Percentiles rank a stretch among this genome's conserved stretches.
Evolutionary conservation across 2,329 filamentous ascomycete species (phyloP).

Genomic region (Pyrenophora tritici-repentis): DNA sequence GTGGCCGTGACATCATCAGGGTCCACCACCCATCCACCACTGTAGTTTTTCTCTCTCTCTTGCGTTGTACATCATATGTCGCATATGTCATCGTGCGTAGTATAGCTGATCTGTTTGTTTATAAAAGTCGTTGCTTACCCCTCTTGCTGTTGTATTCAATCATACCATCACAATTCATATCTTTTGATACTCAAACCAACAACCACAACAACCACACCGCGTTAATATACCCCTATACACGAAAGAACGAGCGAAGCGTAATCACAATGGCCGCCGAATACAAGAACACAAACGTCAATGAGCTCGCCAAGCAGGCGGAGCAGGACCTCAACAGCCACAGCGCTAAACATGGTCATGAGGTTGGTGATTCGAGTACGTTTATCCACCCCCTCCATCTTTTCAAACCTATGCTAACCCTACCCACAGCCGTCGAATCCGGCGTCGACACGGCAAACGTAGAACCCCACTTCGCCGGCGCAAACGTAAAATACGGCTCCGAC

Average conservation of each 20-base stretch:
- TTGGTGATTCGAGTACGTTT: constrained; percentile 48
- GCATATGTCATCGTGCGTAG: too few relatives aligned
- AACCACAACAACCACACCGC: not conserved
- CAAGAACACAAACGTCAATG: constrained; percentile 49
- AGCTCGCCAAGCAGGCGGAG: constrained; percentile 55
- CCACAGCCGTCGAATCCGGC: constrained; percentile 54
- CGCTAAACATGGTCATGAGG: constrained; percentile 46
- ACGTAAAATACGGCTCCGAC: constrained; percentile 51
- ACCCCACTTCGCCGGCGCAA: constrained; percentile 52
- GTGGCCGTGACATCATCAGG: constrained; percentile 27
- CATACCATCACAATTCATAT: too few relatives aligned
- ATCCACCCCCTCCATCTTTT: not conserved
- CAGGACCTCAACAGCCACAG: constrained; percentile 53
- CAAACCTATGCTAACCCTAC: not conserved
- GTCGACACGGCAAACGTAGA: constrained; percentile 49
- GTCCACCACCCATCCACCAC: constrained; percentile 8
- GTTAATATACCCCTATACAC: not conserved
- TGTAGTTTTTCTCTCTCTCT: too few relatives aligned
- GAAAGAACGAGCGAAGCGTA: not conserved
- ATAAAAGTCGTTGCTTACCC: too few relatives aligned
- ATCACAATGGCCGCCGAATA: constrained; percentile 51
- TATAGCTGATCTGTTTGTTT: too few relatives aligned
- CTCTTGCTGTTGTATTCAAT: too few relatives aligned
- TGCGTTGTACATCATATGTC: too few relatives aligned
- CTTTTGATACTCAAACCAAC: too few relatives aligned